Evolutionary conservation across 2,329 filamentous ascomycete genomes (phyloP).

Genomic region (Zymoseptoria pseudotritici): DNA sequence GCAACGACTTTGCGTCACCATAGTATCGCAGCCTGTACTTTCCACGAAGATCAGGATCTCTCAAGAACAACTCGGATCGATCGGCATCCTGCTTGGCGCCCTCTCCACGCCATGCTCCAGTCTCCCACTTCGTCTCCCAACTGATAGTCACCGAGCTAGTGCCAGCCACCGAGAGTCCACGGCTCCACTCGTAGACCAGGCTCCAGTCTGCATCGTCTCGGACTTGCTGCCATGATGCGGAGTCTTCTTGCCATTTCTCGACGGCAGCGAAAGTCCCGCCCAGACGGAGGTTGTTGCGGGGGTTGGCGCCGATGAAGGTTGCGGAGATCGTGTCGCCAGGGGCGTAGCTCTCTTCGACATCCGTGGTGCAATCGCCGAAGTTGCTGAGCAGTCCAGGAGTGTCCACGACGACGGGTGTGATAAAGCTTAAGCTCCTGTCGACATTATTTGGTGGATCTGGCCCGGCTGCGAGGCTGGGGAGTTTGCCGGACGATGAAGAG

Average conservation of each 20-base stretch:
- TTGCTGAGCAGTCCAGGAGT: conserved; percentile 54
- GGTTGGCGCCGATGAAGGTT: conserved; percentile 79
- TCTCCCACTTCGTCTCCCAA: conserved; percentile 65
- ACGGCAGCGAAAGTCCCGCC: conserved; percentile 72
- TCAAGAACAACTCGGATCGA: conserved; percentile 22
- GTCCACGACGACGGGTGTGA: conserved; percentile 71
- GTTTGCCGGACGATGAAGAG: conserved; percentile 32
- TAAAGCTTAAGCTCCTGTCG: conserved; percentile 68
- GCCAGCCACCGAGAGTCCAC: conserved; percentile 61
- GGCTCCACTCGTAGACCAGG: conserved; percentile 70
- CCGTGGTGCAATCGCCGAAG: conserved; percentile 61
- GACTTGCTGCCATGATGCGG: conserved; percentile 54
- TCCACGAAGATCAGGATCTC: conserved; percentile 40
- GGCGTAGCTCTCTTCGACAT: conserved; percentile 44
- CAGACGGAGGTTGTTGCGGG: conserved; percentile 75
- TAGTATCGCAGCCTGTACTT: conserved; percentile 76
- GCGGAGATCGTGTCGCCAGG: conserved; percentile 57
- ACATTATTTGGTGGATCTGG: conserved; percentile 71
- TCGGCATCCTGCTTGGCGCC: conserved; percentile 30
- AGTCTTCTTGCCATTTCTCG: conserved; percentile 50
- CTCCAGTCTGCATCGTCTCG: conserved; percentile 76
- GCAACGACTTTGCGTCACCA: conserved; percentile 68
- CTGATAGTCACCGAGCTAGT: conserved; percentile 70
- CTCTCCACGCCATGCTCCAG: conserved; percentile 25
- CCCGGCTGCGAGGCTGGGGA: conserved; percentile 38